Percentiles rank a stretch among this genome's conserved stretches.
Conservation (phyloP, 2,329 filamentous ascomycete genomes). For the Aureobasidium subglaciale region DNA sequence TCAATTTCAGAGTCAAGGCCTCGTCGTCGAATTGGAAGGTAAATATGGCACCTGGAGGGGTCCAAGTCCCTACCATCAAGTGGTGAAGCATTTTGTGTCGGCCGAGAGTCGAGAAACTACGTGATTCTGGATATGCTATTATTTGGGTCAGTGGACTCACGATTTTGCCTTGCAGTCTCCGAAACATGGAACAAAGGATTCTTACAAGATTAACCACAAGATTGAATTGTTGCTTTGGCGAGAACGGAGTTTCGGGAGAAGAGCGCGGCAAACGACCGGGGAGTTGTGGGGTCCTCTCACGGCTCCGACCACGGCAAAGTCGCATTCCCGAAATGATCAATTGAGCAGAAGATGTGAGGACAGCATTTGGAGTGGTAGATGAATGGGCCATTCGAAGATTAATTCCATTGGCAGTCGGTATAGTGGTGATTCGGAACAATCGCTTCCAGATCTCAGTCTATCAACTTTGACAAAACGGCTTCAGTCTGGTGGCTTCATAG, state of each 20-base stretch:
- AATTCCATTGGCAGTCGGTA: no score
- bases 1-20: slow-evolving; percentile 61
- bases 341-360: neutral
- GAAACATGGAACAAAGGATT: neutral
- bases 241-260: neutral
- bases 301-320: neutral
- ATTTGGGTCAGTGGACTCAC: neutral
- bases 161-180: neutral
- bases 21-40: slow-evolving; percentile 84
- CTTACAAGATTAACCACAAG: slow-evolving; percentile 2
- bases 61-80: slow-evolving; percentile 86
- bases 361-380: no score
- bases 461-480: neutral
- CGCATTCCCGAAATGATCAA: neutral
- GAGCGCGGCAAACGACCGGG: neutral
- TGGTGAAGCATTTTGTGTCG: slow-evolving; percentile 66
- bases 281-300: neutral
- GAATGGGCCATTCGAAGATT: no score
- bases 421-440: neutral
- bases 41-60: slow-evolving; percentile 81
- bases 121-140: neutral
- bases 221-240: neutral
- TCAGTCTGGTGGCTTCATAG: neutral
- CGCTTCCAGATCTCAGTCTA: neutral
- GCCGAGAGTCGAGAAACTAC: neutral